Evolutionary conservation across 257 asterid species (phyloP), one percentile per base, ranked within the genome.

Genomic region (Salvia miltiorrhiza): DNA sequence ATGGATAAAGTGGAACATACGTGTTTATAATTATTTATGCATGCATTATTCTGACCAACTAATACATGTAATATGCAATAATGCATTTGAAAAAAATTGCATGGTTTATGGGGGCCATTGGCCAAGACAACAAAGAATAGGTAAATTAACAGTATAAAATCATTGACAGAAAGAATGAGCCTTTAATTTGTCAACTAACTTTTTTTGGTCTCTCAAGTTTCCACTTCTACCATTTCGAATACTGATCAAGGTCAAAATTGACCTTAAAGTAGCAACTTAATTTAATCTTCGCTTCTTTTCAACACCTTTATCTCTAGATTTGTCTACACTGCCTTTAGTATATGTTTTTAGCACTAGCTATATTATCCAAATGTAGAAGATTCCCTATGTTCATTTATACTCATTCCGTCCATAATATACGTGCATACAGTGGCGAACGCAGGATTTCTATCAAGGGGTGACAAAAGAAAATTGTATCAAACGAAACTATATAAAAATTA

Each of bases 1-100:
- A 75, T 33, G 52, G 32, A 37, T 41, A 60, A 68, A 68, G 71
- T 61, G 65, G 20, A 61, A 57, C 78, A 66, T 50, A 17, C 2
- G 11, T 16, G 30, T 26, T 1, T 35, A 35, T 35, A 5, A 26
- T 26, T 30, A 7, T 30, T 30, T 1, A 40, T 60, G 16, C 13
- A 49, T 9, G 56, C 9, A 49, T 49, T 19, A 48, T 19, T 2
- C 10, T 47, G 40, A 47, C 9, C 23, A 17, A 10, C 0, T 17
- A 8, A n/a, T 48, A 19, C 5, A 30, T 48, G 17, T 48, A 7
- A 10, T 49, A 17, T 19, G 26, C 6, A 17, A 47, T 47, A 8
- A 47, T 47, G 24, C 19, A 16, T 19, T 49, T 49, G 7, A 19
- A 19, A 17, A 8, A 23, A 49, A 19, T 45, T 45, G 52, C 52